Conservation (phyloP, 1,284 basidiomycete species). For the Apiotrichum laibachii region DNA sequence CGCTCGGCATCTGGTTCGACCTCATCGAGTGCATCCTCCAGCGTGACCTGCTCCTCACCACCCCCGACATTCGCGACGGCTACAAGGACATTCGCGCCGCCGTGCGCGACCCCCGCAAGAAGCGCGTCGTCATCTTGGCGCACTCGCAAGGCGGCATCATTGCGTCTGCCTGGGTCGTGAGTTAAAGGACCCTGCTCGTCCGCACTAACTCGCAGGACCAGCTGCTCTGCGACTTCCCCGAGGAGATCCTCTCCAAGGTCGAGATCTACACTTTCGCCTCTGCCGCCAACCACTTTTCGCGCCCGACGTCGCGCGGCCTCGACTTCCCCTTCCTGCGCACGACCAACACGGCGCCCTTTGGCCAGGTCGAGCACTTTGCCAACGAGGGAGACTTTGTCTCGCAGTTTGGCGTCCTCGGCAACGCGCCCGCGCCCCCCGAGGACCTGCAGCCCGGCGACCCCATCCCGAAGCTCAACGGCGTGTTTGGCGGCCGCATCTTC, state of each 20-base stretch:
- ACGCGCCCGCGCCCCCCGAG: conserved; percentile 1
- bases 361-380: conserved; percentile 37
- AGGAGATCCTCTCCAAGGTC: conserved; percentile 28
- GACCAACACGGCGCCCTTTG: conserved; percentile 18
- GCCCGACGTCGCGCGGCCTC: conserved; percentile 8
- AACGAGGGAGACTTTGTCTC: conserved; percentile 38
- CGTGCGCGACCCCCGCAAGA: conserved; percentile 23
- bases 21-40: conserved; percentile 41
- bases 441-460: not conserved
- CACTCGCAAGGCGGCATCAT: conserved; percentile 45
- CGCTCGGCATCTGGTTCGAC: conserved; percentile 39
- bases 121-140: conserved; percentile 37
- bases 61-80: conserved; percentile 28
- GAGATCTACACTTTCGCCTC: conserved; percentile 45
- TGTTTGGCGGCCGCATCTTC: conserved; percentile 37
- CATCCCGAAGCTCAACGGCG: conserved; percentile 22
- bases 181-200: not conserved
- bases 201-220: conserved; percentile 22
- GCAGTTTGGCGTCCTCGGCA: conserved; percentile 26
- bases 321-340: conserved; percentile 1
- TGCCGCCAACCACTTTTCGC: conserved; percentile 41
- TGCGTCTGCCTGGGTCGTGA: conserved; percentile 28
- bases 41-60: conserved; percentile 34
- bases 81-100: conserved; percentile 22
- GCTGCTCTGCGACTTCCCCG: conserved; percentile 34